Conservation (phyloP, 805 yeast genomes). For the Monosporozyma servazzii region DNA sequence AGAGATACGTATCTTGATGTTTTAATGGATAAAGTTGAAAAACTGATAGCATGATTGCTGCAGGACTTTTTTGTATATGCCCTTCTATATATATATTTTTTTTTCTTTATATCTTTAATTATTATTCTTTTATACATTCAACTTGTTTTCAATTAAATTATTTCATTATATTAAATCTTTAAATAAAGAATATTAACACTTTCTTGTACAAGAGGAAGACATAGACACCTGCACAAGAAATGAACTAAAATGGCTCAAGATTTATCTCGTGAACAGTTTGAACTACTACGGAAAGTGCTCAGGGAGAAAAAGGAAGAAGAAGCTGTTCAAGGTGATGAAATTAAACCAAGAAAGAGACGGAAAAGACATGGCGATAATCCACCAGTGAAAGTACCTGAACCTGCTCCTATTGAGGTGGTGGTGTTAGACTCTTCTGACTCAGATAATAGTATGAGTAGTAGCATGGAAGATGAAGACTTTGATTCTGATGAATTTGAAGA, state of each 20-base stretch:
- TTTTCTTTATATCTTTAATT: background rate
- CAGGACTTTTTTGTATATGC: background rate
- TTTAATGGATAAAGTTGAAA: slow-evolving; percentile 26
- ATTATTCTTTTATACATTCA: background rate
- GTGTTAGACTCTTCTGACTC: background rate
- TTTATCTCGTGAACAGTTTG: slow-evolving; percentile 26
- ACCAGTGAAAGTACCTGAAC: background rate
- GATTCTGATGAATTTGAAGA: slow-evolving; percentile 23
- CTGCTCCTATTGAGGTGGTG: background rate
- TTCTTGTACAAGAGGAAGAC: background rate
- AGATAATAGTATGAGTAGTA: background rate
- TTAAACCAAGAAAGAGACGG: slow-evolving; percentile 13
- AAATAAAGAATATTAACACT: background rate
- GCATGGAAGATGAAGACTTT: slow-evolving; percentile 11
- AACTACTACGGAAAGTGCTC: slow-evolving; percentile 23
- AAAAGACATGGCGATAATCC: slow-evolving; percentile 1
- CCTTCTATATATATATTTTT: background rate
- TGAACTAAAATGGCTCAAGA: slow-evolving; percentile 14
- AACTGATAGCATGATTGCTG: background rate
- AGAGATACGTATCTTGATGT: slow-evolving; percentile 37
- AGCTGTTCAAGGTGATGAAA: background rate
- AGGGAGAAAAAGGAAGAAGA: slow-evolving; percentile 14
- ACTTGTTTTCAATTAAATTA: background rate
- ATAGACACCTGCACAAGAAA: background rate
- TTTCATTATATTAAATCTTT: background rate